Evolutionary conservation across 2,329 filamentous ascomycete species (phyloP).

Genomic region (Geosmithia flava): DNA sequence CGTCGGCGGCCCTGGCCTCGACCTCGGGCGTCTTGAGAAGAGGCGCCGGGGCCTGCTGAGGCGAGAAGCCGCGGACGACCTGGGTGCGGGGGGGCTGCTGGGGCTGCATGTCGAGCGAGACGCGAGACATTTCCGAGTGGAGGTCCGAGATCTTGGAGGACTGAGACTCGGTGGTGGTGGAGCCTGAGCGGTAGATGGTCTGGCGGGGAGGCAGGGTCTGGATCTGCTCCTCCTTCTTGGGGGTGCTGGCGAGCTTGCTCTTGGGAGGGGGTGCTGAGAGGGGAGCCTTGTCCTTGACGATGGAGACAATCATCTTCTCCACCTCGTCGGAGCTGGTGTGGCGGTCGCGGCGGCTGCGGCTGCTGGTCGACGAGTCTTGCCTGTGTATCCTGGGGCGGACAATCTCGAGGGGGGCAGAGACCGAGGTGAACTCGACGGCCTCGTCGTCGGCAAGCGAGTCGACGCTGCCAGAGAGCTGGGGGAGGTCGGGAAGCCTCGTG

Average conservation of each 20-base stretch:
- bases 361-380: slow-evolving; percentile 58
- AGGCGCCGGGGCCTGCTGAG: slow-evolving; percentile 46
- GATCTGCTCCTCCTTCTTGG: slow-evolving; percentile 25
- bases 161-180: slow-evolving; percentile 29
- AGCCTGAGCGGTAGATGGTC: slow-evolving; percentile 20
- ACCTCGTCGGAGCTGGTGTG: slow-evolving; percentile 89
- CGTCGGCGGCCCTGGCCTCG: slow-evolving; percentile 26
- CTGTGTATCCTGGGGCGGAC: slow-evolving; percentile 55
- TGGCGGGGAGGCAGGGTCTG: slow-evolving; percentile 15
- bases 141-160: slow-evolving; percentile 48
- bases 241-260: slow-evolving; percentile 1
- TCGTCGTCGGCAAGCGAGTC: slow-evolving; percentile 64
- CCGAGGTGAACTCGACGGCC: slow-evolving; percentile 41
- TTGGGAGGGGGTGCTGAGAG: slow-evolving; percentile 26
- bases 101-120: slow-evolving; percentile 13
- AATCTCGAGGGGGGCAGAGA: slow-evolving; percentile 45
- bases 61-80: slow-evolving; percentile 78
- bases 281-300: slow-evolving; percentile 72
- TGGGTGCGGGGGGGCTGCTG: slow-evolving; percentile 28
- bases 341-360: slow-evolving; percentile 65
- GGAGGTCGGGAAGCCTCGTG: slow-evolving; percentile 38
- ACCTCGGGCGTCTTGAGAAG: slow-evolving; percentile 22
- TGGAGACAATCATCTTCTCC: slow-evolving; percentile 87
- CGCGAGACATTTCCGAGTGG: slow-evolving; percentile 14
- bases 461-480: slow-evolving; percentile 65